Evolutionary conservation across 2,329 filamentous ascomycete genomes (phyloP), one percentile per base, ranked within the genome.

Genomic region (Acarospora socialis): DNA sequence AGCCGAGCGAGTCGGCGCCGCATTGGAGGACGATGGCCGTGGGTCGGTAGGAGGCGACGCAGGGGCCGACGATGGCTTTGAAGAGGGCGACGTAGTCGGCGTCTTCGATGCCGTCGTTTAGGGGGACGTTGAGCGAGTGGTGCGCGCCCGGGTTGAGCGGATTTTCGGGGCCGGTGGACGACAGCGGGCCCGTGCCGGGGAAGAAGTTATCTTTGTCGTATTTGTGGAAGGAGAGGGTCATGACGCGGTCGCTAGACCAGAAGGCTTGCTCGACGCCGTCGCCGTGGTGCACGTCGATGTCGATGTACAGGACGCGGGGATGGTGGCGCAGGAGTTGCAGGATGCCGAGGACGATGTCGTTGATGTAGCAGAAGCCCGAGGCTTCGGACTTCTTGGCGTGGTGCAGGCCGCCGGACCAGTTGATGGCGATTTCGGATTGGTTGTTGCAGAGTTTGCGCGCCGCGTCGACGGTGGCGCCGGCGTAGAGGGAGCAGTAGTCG

Each of bases 281-380:
- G 39, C 83, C 83, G 43, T 92, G 83, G 51, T 92, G 83, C 1
- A 92, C 82, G 51, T 92, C 83, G 44, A 92, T 92, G 51, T 92
- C 83, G 54, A 95, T 86, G 56, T 95, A 94, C 36, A 95, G 66
- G 5, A 95, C 86, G 29, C 86, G 78, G 10, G 83, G 75, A 46
- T 86, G 73, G 48, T 77, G 70, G 18, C 81, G 77, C 10, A 95
- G 65, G 7, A 98, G 70, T 52, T 94, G 80, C 21, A 95, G 68
- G 46, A 94, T 90, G 21, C 81, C 83, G 28, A 98, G 70, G 36
- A 95, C 90, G 47, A 95, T 95, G 56, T 98, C 90, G 55, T 98
- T 98, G 60, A 95, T 84, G 60, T 98, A 98, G 61, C 90, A 98
- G 57, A 98, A 98, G 0, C 90, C 90, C 9, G 80, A 87, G 0